These are phyloP conservation scores for Exophiala sp. DNA, from an alignment of 2,329 filamentous ascomycete genomes.

Conservation along the genomic window DNA sequence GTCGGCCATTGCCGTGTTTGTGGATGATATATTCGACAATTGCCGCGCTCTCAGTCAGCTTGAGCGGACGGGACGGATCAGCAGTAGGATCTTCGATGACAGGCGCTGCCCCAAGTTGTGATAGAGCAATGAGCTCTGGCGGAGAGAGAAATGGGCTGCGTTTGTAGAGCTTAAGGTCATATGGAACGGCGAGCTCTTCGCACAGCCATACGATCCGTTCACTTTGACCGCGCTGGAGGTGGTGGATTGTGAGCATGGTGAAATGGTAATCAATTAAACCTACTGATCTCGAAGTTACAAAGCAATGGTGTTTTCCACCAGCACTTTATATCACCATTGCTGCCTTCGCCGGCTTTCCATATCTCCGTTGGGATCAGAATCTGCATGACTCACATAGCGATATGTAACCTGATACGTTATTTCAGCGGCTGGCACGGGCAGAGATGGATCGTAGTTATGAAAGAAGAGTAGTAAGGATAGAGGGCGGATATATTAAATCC, in stretches of 20 bases:
- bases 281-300: too few species aligned
- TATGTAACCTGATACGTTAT: too few species aligned
- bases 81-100: slow-evolving; percentile 2
- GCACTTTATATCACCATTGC: too few species aligned
- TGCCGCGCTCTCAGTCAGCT: slow-evolving; percentile 58
- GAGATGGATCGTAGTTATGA: too few species aligned
- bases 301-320: too few species aligned
- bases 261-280: too few species aligned
- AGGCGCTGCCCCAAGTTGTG: slow-evolving; percentile 5
- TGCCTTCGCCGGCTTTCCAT: too few species aligned
- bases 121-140: slow-evolving; percentile 39
- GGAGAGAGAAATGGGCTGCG: slow-evolving; percentile 39
- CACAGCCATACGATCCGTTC: slow-evolving; percentile 63
- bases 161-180: slow-evolving; percentile 45
- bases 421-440: too few species aligned
- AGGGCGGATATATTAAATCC: too few species aligned
- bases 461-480: too few species aligned
- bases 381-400: too few species aligned
- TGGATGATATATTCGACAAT: slow-evolving; percentile 60
- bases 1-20: slow-evolving; percentile 49
- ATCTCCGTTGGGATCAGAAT: too few species aligned
- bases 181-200: slow-evolving; percentile 56
- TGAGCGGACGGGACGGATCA: slow-evolving; percentile 33
- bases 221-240: slow-evolving; percentile 57
- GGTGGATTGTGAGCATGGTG: slow-evolving; percentile 44